These are phyloP conservation scores for Croton laevigatus DNA, from an alignment of 441 rosid species.

Conservation along the genomic window DNA sequence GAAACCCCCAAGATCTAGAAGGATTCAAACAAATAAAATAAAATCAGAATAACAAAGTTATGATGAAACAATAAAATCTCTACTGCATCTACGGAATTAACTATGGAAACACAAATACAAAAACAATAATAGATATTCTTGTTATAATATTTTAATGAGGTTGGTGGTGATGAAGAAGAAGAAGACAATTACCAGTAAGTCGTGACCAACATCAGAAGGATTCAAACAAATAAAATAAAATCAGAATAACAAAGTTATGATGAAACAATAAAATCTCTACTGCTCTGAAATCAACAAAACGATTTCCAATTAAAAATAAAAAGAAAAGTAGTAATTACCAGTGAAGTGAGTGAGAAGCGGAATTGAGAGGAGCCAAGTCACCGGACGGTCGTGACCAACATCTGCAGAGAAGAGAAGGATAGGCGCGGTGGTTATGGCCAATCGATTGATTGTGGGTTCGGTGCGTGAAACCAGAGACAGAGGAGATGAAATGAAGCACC, in stretches of 20 bases:
- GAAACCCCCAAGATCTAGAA: conserved; percentile 2
- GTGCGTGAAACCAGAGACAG: no score
- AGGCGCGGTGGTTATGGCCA: no score
- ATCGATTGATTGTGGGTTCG: no score
- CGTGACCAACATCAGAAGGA: conserved; percentile 1
- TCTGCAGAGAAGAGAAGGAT: no score
- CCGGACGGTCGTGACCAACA: no score
- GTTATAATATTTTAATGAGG: neutral
- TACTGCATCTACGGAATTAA: neutral
- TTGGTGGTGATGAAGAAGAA: neutral
- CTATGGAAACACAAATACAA: neutral
- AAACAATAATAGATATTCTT: neutral
- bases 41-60: neutral
- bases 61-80: neutral
- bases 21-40: neutral
- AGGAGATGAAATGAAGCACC: no score
- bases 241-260: neutral
- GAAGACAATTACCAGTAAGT: no score
- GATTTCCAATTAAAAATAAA: no score
- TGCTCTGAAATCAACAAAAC: no score
- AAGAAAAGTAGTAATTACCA: no score
- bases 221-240: neutral
- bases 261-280: neutral
- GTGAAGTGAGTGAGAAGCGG: no score
- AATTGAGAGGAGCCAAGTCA: no score